Percentiles rank a stretch among this genome's conserved stretches.
Conservation (phyloP, 1,284 basidiomycete species). For the Ustilago trichophora region DNA sequence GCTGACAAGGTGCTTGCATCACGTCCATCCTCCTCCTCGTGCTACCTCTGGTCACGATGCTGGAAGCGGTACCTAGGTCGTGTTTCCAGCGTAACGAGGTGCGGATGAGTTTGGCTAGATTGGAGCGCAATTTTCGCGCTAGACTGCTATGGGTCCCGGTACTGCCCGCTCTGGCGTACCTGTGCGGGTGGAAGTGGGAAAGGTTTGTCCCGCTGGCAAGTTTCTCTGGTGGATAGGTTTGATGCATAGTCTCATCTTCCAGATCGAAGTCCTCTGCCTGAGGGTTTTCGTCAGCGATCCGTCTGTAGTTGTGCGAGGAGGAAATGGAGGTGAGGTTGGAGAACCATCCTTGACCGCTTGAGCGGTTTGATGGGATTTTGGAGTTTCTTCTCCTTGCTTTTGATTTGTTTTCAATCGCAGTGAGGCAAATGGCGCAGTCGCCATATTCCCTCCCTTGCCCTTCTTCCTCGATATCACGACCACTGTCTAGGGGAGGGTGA, state of each 20-base stretch:
- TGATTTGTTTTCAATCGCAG: slow-evolving; percentile 18
- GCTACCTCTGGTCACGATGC: neutral
- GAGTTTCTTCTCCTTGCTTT: too few relatives aligned
- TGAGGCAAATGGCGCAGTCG: slow-evolving; percentile 41
- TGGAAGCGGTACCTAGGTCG: slow-evolving; percentile 5
- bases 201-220: neutral
- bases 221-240: slow-evolving; percentile 14
- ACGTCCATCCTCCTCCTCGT: slow-evolving; percentile 39
- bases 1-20: slow-evolving; percentile 43
- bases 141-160: neutral
- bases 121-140: neutral
- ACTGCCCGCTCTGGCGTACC: too few relatives aligned
- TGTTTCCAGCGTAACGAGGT: slow-evolving; percentile 6
- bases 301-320: too few relatives aligned
- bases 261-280: slow-evolving; percentile 20
- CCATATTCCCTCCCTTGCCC: slow-evolving; percentile 8
- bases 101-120: slow-evolving; percentile 1
- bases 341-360: too few relatives aligned
- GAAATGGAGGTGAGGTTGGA: too few relatives aligned
- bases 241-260: neutral
- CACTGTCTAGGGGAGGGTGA: slow-evolving; percentile 16
- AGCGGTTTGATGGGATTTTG: too few relatives aligned
- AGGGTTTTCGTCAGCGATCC: slow-evolving; percentile 14
- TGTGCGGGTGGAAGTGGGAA: neutral
- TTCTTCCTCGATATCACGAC: neutral